Evolutionary conservation across 345 rosid species (phyloP).

Genomic region (Limnanthes douglasii): DNA sequence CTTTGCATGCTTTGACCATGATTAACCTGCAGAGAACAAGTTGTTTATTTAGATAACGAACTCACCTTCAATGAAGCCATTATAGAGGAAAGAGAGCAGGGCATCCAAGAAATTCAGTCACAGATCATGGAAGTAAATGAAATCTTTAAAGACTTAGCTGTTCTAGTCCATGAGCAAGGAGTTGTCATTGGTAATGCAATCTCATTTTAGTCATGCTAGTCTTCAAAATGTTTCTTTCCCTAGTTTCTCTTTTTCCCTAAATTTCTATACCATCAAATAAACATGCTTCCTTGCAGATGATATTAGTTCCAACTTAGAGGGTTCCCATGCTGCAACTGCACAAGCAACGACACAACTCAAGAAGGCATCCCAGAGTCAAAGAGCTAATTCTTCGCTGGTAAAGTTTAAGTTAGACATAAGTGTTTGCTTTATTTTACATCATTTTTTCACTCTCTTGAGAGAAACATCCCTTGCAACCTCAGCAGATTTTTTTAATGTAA

Average conservation of each 20-base stretch:
- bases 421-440: not conserved
- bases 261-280: not conserved
- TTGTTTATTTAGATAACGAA: constrained; percentile 44
- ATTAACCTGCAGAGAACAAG: constrained; percentile 35
- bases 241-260: not conserved
- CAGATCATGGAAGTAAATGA: constrained; percentile 64
- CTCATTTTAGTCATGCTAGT: not conserved
- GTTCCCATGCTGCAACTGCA: constrained; percentile 37
- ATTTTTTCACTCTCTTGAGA: not conserved
- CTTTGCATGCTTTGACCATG: too few relatives aligned
- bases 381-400: constrained; percentile 57
- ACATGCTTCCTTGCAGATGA: constrained; percentile 32
- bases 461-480: not conserved
- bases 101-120: constrained; percentile 54
- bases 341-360: constrained; percentile 43
- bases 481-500: not conserved
- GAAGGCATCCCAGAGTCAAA: constrained; percentile 47
- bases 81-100: constrained; percentile 69
- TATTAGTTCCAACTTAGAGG: constrained; percentile 43
- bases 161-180: constrained; percentile 51
- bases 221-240: not conserved
- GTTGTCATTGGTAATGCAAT: constrained; percentile 35
- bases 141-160: constrained; percentile 63
- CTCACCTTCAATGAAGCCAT: constrained; percentile 58
- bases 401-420: not conserved